Conservation (phyloP, 1,284 basidiomycete species). For the Cryptococcus deneoformans region DNA sequence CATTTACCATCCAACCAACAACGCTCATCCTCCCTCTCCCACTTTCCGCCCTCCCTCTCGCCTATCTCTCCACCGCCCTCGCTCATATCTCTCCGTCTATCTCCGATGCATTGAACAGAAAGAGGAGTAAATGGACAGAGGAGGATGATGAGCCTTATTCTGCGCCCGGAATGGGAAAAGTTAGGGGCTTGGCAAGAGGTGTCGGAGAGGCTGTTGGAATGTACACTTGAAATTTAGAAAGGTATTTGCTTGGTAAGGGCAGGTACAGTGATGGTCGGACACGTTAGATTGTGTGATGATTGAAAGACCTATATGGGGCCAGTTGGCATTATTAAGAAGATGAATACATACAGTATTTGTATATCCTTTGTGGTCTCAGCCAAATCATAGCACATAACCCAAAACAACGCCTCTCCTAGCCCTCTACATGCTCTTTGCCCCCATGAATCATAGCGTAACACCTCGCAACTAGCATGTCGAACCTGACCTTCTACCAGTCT, state of each 20-base stretch:
- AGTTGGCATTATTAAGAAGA: no score
- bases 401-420: no score
- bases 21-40: slow-evolving; percentile 35
- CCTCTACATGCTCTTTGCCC: no score
- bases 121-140: slow-evolving; percentile 27
- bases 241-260: not conserved
- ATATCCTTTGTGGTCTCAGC: no score
- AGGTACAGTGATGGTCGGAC: not conserved
- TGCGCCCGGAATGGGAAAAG: slow-evolving; percentile 32
- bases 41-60: slow-evolving; percentile 20
- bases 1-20: slow-evolving; percentile 11
- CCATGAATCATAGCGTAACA: no score
- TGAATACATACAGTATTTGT: no score
- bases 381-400: no score
- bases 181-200: slow-evolving; percentile 2
- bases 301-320: no score
- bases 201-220: slow-evolving; percentile 23
- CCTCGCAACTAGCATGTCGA: no score
- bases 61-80: slow-evolving; percentile 8
- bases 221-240: slow-evolving; percentile 34
- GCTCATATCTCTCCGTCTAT: not conserved
- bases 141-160: slow-evolving; percentile 39
- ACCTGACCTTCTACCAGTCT: not conserved
- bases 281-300: no score
- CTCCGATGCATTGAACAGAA: not conserved